phyloP scores from a whole-genome alignment of 345 rosid genomes.

The Kernera saxatilis region DNA sequence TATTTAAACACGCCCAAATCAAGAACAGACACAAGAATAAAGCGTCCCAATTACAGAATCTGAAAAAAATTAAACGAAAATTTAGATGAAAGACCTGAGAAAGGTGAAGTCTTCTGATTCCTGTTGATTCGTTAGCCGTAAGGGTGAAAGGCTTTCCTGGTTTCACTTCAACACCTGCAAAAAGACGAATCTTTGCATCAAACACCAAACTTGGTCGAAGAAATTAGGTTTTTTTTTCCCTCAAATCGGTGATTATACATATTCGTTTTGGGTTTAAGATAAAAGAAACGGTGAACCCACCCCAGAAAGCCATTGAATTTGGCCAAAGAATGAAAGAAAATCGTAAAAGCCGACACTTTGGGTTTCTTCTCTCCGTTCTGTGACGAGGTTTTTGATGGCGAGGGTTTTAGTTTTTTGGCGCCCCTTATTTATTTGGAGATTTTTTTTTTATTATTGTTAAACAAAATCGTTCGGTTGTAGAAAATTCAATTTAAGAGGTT shows the following conservation, averaged over 20 bases:
- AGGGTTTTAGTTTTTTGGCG: slow-evolving; percentile 19
- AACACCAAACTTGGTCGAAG: background rate
- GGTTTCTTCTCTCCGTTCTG: background rate
- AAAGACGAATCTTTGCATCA: background rate
- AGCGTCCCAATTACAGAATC: background rate
- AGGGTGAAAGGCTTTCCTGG: slow-evolving; percentile 57
- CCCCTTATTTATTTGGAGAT: background rate
- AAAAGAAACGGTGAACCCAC: slow-evolving; percentile 1
- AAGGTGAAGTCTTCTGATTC: slow-evolving; percentile 49
- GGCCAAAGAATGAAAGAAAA: background rate
- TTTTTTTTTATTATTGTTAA: background rate
- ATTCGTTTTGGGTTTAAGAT: background rate
- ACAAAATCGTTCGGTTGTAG: background rate
- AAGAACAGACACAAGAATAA: background rate
- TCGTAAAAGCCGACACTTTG: slow-evolving; percentile 2
- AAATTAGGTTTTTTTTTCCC: background rate
- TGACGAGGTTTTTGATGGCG: background rate
- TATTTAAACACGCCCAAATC: background rate
- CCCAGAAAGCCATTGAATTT: slow-evolving; percentile 24
- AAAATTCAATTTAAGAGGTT: background rate
- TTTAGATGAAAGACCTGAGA: slow-evolving; percentile 39
- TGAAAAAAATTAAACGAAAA: background rate
- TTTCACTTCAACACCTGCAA: slow-evolving; percentile 64
- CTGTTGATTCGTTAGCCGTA: background rate
- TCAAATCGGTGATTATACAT: background rate